A percentile compares a stretch with the other conserved stretches of the same genome.
Conservation (phyloP, 495 filamentous ascomycete species). For the Podospora pseudopauciseta region DNA sequence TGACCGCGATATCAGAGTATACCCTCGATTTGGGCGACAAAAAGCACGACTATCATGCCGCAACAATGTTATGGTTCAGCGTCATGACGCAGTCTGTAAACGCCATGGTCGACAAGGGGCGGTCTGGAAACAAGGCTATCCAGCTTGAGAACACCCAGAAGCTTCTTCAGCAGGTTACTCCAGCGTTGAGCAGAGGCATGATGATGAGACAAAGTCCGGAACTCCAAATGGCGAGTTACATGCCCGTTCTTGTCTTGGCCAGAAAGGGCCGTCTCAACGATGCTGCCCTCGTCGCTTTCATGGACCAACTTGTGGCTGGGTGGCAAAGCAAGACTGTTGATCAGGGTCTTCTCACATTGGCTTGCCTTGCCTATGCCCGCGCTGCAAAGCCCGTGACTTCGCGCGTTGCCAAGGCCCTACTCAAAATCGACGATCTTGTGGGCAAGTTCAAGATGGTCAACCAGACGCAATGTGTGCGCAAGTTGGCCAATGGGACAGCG, state of each 20-base stretch:
- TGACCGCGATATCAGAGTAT: slow-evolving; percentile 68
- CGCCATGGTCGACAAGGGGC: slow-evolving; percentile 69
- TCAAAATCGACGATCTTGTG: slow-evolving; percentile 59
- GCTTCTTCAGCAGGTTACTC: slow-evolving; percentile 68
- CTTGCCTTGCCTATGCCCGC: slow-evolving; percentile 72
- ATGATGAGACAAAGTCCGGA: slow-evolving; percentile 68
- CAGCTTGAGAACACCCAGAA: slow-evolving; percentile 74
- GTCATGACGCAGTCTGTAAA: slow-evolving; percentile 77
- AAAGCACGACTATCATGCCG: slow-evolving; percentile 65
- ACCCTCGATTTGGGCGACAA: slow-evolving; percentile 63
- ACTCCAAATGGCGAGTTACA: slow-evolving; percentile 79
- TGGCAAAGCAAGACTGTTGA: slow-evolving; percentile 68
- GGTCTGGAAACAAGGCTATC: slow-evolving; percentile 63
- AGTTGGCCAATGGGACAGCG: slow-evolving; percentile 67
- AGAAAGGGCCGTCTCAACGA: slow-evolving; percentile 76
- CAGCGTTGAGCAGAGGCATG: slow-evolving; percentile 71
- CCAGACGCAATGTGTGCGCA: slow-evolving; percentile 63
- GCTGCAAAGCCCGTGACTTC: slow-evolving; percentile 64
- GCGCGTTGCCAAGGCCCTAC: slow-evolving; percentile 63
- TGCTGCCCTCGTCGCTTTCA: slow-evolving; percentile 68
- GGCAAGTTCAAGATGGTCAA: slow-evolving; percentile 58
- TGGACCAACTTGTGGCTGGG: slow-evolving; percentile 75
- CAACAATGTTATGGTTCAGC: slow-evolving; percentile 82
- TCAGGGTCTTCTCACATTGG: slow-evolving; percentile 75
- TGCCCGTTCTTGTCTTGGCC: slow-evolving; percentile 79